A percentile compares a stretch with the other conserved stretches of the same genome.
Conservation (phyloP, 305 asterid genomes). For the Fraxinus xanthoxyloides region DNA sequence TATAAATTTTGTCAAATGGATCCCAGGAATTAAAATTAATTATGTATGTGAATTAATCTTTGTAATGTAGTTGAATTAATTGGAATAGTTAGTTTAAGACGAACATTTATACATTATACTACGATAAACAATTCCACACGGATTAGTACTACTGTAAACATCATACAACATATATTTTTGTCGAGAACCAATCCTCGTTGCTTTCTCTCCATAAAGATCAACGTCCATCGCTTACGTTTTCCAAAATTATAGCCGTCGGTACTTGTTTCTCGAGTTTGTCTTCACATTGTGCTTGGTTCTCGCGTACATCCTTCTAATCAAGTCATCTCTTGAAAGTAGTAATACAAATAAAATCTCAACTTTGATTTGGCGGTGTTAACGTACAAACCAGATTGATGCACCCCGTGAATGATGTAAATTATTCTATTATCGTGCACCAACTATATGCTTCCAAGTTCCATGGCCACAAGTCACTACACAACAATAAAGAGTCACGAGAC, state of each 20-base stretch:
- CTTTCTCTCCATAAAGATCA: neutral
- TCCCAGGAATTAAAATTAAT: neutral
- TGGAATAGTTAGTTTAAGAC: neutral
- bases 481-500: slow-evolving; percentile 67
- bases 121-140: neutral
- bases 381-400: neutral
- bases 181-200: neutral
- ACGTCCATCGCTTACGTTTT: neutral
- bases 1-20: neutral
- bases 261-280: neutral
- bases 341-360: neutral
- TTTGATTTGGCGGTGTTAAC: neutral
- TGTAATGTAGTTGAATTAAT: neutral
- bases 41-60: neutral
- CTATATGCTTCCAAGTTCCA: slow-evolving; percentile 19
- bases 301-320: neutral
- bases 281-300: neutral
- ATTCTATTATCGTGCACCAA: slow-evolving; percentile 28
- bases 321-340: neutral
- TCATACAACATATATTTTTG: neutral
- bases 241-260: neutral
- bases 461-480: slow-evolving; percentile 54
- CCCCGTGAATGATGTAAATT: slow-evolving; percentile 51
- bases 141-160: neutral
- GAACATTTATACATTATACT: neutral